A percentile compares a stretch with the other conserved stretches of the same genome.
Evolutionary conservation across 2,329 filamentous ascomycete genomes (phyloP).

Genomic region (Alternaria tenuissima): DNA sequence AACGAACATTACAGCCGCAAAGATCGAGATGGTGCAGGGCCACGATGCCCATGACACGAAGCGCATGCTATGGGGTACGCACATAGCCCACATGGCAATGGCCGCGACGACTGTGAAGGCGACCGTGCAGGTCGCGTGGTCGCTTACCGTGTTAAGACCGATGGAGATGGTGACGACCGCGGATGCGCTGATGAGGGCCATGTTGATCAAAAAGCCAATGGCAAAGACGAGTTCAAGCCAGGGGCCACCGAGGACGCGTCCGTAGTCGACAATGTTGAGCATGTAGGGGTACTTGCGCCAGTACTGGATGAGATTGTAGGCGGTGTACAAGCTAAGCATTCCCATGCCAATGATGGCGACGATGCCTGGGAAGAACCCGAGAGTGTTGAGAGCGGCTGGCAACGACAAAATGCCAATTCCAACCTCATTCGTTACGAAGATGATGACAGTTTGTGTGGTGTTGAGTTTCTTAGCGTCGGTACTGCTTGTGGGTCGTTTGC

Average conservation of each 20-base stretch:
- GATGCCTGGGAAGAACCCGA: conserved; percentile 40
- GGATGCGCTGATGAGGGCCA: conserved; percentile 39
- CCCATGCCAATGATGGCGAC: conserved; percentile 36
- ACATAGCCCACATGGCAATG: conserved; percentile 39
- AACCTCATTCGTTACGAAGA: conserved; percentile 42
- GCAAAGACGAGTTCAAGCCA: conserved; percentile 39
- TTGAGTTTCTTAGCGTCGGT: conserved; percentile 31
- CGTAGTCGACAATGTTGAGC: conserved; percentile 43
- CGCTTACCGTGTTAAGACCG: conserved; percentile 38
- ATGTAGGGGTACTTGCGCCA: conserved; percentile 43
- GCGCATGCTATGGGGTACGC: conserved; percentile 38
- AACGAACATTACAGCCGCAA: conserved; percentile 34
- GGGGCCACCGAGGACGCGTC: conserved; percentile 37
- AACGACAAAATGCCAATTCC: conserved; percentile 42
- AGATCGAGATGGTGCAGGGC: conserved; percentile 36
- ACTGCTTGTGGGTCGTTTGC: conserved; percentile 18
- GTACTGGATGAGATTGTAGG: conserved; percentile 42
- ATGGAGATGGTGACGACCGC: conserved; percentile 40
- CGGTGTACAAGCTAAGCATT: conserved; percentile 38
- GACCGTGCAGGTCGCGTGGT: conserved; percentile 40
- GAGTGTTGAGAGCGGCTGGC: conserved; percentile 34
- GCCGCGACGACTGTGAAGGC: conserved; percentile 35
- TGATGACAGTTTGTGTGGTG: conserved; percentile 40
- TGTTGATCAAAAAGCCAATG: conserved; percentile 38
- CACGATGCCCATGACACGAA: conserved; percentile 40